phyloP scores from a whole-genome alignment of 2,329 filamentous ascomycete species.

The Neonectria sp. region DNA sequence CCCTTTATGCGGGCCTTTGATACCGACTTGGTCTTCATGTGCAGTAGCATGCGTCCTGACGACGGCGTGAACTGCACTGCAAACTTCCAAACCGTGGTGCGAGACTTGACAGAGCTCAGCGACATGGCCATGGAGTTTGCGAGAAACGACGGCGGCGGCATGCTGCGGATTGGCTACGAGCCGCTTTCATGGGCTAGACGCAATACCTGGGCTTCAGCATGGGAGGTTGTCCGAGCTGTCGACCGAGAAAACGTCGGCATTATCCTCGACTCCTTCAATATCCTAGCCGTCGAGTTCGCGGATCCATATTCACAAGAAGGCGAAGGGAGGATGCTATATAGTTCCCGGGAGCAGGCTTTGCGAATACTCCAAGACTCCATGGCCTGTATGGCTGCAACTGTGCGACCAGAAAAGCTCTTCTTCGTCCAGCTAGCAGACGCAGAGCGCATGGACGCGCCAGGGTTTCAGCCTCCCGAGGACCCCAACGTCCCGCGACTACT shows the following conservation, averaged over 20 bases:
- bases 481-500: constrained; percentile 19
- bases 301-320: constrained; percentile 29
- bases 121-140: constrained; percentile 28
- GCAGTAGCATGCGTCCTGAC: constrained; percentile 33
- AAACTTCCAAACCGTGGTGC: constrained; percentile 33
- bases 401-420: constrained; percentile 31
- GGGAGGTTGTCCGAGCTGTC: constrained; percentile 35
- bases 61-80: constrained; percentile 26
- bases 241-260: constrained; percentile 35
- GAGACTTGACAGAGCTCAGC: constrained; percentile 24
- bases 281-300: constrained; percentile 34
- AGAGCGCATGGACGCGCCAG: constrained; percentile 22
- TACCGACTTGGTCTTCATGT: constrained; percentile 36
- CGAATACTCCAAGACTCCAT: constrained; percentile 28
- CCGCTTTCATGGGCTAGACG: constrained; percentile 34
- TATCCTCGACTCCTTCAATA: constrained; percentile 33
- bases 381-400: constrained; percentile 26
- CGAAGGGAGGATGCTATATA: constrained; percentile 28
- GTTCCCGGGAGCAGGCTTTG: constrained; percentile 18
- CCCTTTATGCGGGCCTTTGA: constrained; percentile 35
- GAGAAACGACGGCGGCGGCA: constrained; percentile 20
- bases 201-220: constrained; percentile 35
- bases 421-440: constrained; percentile 34
- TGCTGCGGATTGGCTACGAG: constrained; percentile 36
- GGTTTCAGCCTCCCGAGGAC: constrained; percentile 12